Base-by-base conservation (phyloP, 2,329 filamentous ascomycete genomes). In the Cercospora berteroae region DNA sequence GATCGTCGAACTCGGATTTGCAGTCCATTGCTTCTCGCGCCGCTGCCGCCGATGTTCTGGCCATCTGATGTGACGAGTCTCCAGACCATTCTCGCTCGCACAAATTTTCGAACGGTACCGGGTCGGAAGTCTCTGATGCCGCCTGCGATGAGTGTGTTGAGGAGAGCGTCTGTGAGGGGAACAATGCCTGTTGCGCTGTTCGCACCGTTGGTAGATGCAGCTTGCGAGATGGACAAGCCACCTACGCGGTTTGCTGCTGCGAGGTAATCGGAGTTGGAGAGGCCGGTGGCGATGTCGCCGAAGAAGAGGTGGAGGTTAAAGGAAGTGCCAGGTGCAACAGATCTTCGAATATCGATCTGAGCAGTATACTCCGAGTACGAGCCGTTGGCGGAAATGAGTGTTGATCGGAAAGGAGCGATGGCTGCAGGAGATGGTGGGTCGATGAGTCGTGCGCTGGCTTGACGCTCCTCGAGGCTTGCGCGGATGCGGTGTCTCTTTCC, bases 251-350 rank as follows among this genome's bases (percentile, higher is more conserved):
- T 67, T 55, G 65, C 25, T 42, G 65, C 60, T n/a, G 44, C 60
- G 44, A 67, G 60, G 33, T 67, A 67, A 55, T 64, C 61, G 27
- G 52, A 55, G 60, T 67, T 64, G 44, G 64, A 60, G 10, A 66
- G 58, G 5, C 33, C 39, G n/a, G 31, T 56, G 27, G 52, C 60
- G 31, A 67, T 55, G 18, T 63, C 60, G 23, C 65, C 65, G 33
- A 67, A 67, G 44, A 67, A 67, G 20, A 67, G 57, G 18, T 67
- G 65, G 3, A 67, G 42, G 31, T 67, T 64, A 60, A 67, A 67
- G 9, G 65, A 67, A n/a, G 55, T 58, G 13, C 65, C 65, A 9
- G 60, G 52, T 0, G 65, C 65, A n/a, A 67, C 65, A 23, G 65
- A 67, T 25, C 27, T 64, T 29, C 56, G 52, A 8, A 67, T 60